Evolutionary conservation across 1,284 basidiomycete genomes (phyloP), one percentile per base, ranked within the genome.

Genomic region (Singerocomus rubriflavus): DNA sequence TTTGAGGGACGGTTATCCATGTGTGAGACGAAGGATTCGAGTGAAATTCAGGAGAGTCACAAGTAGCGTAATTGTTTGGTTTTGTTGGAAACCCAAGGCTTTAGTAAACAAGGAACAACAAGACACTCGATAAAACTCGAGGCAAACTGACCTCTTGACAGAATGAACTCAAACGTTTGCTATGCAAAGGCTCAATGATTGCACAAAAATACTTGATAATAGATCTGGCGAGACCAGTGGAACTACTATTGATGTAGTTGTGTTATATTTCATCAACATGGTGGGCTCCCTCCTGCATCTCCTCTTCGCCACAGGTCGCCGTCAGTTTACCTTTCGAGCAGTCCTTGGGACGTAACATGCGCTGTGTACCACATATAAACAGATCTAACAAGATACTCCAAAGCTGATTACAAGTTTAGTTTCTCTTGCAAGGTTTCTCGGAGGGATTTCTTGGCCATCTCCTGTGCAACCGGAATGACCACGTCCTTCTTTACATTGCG

Each of bases 11-110:
- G 32, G 29, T 31, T 39, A 14, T 52, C 48, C 65, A 59, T 64
- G 6, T 21, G 17, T 13, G 13, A 44, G 26, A 39, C 21, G 27
- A 46, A 38, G 11, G 21, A 21, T 4, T 21, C 21, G 21, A 21
- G 21, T 21, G 21, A 30, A 30, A n/a, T n/a, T 44, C 21, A 29
- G 14, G 9, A n/a, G 29, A 26, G n/a, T n/a, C n/a, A n/a, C n/a
- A n/a, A n/a, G n/a, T n/a, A 4, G 33, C 16, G 26, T 44, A 40
- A 40, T 59, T 61, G 33, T 61, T 62, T 65, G 58, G 49, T 17
- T 26, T 36, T 55, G 50, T 60, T 62, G 51, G 26, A 0, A 55
- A 40, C 35, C 0, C 5, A 53, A 29, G 49, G 39, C 47, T 26
- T 50, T 37, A 37, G 45, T 47, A 59, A 63, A 62, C 38, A 61